A percentile compares a stretch with the other conserved stretches of the same genome.
These are phyloP conservation scores for Cyclotella kingstonii DNA, from an alignment of 108 stramenopile species.

Conservation along the genomic window DNA sequence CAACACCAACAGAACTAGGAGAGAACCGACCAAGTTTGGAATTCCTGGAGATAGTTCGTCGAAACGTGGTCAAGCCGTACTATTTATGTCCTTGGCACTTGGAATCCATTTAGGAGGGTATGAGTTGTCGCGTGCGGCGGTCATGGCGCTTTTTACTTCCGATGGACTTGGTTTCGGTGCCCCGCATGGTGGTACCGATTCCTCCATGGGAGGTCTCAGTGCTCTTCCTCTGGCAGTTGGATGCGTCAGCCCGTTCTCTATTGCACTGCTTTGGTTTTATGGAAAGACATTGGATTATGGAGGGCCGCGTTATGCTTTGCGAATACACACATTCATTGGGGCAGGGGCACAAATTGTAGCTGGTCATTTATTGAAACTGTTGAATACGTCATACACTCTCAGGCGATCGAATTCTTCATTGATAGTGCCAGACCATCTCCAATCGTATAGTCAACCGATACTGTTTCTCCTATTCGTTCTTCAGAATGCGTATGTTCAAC, in stretches of 20 bases:
- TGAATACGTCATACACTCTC: too few species aligned
- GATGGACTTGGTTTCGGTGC: constrained; percentile 63
- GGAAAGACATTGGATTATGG: constrained; percentile 49
- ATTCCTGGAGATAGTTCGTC: not conserved
- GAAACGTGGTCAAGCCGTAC: constrained; percentile 10
- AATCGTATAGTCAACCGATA: constrained; percentile 13
- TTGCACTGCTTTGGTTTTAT: constrained; percentile 65
- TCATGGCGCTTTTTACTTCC: constrained; percentile 76
- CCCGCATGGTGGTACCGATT: not conserved
- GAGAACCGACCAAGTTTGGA: too few species aligned
- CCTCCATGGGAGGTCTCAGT: constrained; percentile 35
- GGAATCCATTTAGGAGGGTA: constrained; percentile 80
- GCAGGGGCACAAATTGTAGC: constrained; percentile 21
- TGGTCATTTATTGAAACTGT: constrained; percentile 15
- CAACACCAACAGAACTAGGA: too few species aligned
- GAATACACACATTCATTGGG: constrained; percentile 50
- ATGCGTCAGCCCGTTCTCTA: constrained; percentile 65
- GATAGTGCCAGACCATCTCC: too few species aligned
- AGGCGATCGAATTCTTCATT: too few species aligned
- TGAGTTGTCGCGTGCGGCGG: constrained; percentile 71
- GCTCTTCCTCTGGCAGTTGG: constrained; percentile 84
- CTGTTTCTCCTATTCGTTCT: constrained; percentile 63
- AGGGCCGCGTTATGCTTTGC: constrained; percentile 69
- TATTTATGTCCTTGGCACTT: constrained; percentile 51
- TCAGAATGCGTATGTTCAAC: constrained; percentile 83